Conservation (phyloP, 768 basidiomycete species). For the Auricularia auricula-judae region DNA sequence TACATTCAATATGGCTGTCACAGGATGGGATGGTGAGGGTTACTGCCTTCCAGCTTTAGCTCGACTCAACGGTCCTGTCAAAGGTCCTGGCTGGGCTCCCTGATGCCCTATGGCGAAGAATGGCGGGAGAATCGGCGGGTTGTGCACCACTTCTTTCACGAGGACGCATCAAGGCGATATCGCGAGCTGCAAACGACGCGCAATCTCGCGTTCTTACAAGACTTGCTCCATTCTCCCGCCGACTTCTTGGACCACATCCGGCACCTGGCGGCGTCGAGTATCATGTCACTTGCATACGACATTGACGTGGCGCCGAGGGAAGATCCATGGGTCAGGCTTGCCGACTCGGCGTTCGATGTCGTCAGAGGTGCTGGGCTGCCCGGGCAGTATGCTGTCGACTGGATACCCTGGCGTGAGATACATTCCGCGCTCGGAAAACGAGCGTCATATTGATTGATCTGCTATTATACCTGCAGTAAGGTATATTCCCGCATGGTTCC, state of each 20-base stretch:
- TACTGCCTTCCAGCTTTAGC: not conserved
- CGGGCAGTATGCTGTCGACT: not conserved
- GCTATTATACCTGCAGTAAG: conserved; percentile 8
- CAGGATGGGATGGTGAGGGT: not conserved
- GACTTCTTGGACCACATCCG: conserved; percentile 1
- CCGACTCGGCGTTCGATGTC: not conserved
- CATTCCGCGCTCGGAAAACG: not conserved
- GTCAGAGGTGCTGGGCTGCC: not conserved
- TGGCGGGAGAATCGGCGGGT: conserved; percentile 1
- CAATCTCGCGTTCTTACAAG: not conserved
- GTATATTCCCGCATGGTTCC: conserved; percentile 12
- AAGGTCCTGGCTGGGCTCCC: not conserved
- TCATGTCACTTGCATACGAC: not conserved
- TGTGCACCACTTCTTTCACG: not conserved
- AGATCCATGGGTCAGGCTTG: not conserved
- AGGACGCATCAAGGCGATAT: not conserved
- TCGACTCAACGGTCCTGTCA: too few species aligned
- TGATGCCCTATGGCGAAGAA: not conserved
- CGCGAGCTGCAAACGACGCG: not conserved
- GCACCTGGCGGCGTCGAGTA: not conserved
- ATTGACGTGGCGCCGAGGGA: not conserved
- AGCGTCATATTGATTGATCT: too few species aligned
- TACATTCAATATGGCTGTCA: not conserved
- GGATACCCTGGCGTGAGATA: not conserved
- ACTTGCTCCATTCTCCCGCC: not conserved